phyloP scores from a whole-genome alignment of 1,284 basidiomycete species.

The Sanghuangporus baumii region DNA sequence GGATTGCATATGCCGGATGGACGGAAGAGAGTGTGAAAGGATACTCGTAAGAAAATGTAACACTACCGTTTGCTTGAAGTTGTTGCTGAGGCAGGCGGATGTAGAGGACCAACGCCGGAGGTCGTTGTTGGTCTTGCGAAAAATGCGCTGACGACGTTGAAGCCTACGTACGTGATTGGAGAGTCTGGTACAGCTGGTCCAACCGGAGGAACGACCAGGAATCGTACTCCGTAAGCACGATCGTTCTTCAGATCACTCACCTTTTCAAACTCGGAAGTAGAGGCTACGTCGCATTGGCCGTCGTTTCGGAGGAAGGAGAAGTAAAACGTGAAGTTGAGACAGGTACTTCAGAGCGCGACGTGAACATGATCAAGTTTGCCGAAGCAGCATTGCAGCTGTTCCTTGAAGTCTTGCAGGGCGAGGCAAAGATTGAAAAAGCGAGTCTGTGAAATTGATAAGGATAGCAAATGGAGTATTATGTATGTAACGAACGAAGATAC shows the following conservation, averaged over 20 bases:
- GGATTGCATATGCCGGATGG: slow-evolving; percentile 23
- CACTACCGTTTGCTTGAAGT: background rate
- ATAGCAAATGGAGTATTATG: background rate
- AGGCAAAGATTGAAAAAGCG: slow-evolving; percentile 15
- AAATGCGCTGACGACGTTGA: slow-evolving; percentile 18
- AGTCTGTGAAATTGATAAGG: slow-evolving; percentile 5
- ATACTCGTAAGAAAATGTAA: slow-evolving; percentile 20
- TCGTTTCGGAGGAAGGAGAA: slow-evolving; percentile 19
- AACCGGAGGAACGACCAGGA: slow-evolving; percentile 11
- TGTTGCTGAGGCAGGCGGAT: background rate
- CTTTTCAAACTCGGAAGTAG: slow-evolving; percentile 9
- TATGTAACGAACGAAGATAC: slow-evolving; percentile 4
- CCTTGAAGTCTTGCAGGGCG: slow-evolving; percentile 19
- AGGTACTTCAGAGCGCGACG: slow-evolving; percentile 18
- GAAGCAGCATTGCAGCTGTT: slow-evolving; percentile 22
- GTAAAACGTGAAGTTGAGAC: slow-evolving; percentile 20
- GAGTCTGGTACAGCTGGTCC: slow-evolving; percentile 24
- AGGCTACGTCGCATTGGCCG: slow-evolving; percentile 19
- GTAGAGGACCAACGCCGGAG: slow-evolving; percentile 21
- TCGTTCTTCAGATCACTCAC: background rate
- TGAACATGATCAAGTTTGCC: slow-evolving; percentile 23
- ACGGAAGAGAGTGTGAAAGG: slow-evolving; percentile 20
- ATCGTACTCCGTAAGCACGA: slow-evolving; percentile 11
- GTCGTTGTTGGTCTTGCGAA: slow-evolving; percentile 22
- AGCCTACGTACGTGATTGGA: slow-evolving; percentile 21